A percentile compares a stretch with the other conserved stretches of the same genome.
phyloP scores from a whole-genome alignment of 495 filamentous ascomycete species.

The Filosporella fistucella region DNA sequence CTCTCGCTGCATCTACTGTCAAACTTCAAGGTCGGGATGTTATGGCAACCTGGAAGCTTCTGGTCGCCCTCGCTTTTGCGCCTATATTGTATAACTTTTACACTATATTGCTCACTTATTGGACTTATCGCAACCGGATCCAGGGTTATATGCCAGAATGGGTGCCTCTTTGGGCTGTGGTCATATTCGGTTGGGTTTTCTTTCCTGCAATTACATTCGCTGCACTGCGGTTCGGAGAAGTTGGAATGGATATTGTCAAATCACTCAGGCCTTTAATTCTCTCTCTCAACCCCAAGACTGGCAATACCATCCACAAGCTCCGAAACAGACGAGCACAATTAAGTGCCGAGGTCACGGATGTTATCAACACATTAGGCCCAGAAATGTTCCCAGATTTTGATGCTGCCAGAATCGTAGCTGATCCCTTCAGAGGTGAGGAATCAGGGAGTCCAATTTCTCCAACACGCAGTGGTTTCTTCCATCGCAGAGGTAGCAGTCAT shows the following conservation, averaged over 20 bases:
- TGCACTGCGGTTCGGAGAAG: constrained; percentile 90
- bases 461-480: constrained; percentile 11
- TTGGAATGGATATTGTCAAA: constrained; percentile 97
- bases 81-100: constrained; percentile 83
- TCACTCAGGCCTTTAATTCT: constrained; percentile 87
- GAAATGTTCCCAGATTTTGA: constrained; percentile 98
- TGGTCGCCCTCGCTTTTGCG: constrained; percentile 85
- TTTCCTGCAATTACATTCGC: constrained; percentile 91
- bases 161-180: constrained; percentile 75
- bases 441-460: constrained; percentile 15
- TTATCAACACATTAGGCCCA: constrained; percentile 93
- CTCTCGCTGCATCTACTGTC: constrained; percentile 86
- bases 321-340: constrained; percentile 68
- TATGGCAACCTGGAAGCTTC: constrained; percentile 97
- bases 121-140: constrained; percentile 75
- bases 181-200: constrained; percentile 65
- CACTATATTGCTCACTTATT: constrained; percentile 65
- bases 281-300: constrained; percentile 78
- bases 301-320: constrained; percentile 79
- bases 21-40: constrained; percentile 94
- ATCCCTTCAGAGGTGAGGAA: constrained; percentile 28
- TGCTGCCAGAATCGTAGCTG: constrained; percentile 67
- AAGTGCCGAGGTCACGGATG: constrained; percentile 75
- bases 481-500: constrained; percentile 20
- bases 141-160: constrained; percentile 74